Evolutionary conservation across 1,284 basidiomycete species (phyloP).

Genomic region (Ganoderma lucidum): DNA sequence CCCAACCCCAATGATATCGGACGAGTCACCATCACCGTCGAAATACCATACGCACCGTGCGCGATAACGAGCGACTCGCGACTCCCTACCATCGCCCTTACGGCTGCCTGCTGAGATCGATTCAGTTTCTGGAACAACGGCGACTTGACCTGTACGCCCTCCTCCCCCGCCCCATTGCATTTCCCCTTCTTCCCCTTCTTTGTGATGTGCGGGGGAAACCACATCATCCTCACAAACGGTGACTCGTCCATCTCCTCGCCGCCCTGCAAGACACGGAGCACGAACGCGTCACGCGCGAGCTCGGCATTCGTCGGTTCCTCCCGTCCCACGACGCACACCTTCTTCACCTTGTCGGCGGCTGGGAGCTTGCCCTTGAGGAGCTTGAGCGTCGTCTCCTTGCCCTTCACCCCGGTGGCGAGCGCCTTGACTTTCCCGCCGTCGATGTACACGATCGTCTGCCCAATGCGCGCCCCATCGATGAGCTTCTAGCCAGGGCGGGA

Average conservation of each 20-base stretch:
- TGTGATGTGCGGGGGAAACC: conserved; percentile 5
- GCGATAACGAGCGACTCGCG: conserved; percentile 21
- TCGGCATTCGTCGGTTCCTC: conserved; percentile 28
- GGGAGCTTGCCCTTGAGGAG: not conserved
- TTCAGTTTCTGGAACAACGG: conserved; percentile 30
- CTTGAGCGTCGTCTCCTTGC: conserved; percentile 1
- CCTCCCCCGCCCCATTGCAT: not conserved
- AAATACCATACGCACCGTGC: conserved; percentile 22
- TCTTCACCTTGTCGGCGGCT: not conserved
- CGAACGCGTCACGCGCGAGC: conserved; percentile 23
- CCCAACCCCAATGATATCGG: not conserved
- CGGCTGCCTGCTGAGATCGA: conserved; percentile 29
- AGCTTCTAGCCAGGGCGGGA: too few species aligned
- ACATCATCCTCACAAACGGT: conserved; percentile 10
- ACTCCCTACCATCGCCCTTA: conserved; percentile 21
- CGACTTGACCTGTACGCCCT: conserved; percentile 9
- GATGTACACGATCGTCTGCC: conserved; percentile 19
- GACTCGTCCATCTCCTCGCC: not conserved
- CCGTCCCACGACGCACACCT: conserved; percentile 7
- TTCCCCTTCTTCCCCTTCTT: not conserved
- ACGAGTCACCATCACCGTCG: not conserved
- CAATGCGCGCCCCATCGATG: too few species aligned
- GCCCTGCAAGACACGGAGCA: conserved; percentile 14
- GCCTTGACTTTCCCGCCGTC: conserved; percentile 12
- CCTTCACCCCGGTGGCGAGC: not conserved